Evolutionary conservation across 108 stramenopile genomes (phyloP).

Genomic region (Epithemia pelagica): DNA sequence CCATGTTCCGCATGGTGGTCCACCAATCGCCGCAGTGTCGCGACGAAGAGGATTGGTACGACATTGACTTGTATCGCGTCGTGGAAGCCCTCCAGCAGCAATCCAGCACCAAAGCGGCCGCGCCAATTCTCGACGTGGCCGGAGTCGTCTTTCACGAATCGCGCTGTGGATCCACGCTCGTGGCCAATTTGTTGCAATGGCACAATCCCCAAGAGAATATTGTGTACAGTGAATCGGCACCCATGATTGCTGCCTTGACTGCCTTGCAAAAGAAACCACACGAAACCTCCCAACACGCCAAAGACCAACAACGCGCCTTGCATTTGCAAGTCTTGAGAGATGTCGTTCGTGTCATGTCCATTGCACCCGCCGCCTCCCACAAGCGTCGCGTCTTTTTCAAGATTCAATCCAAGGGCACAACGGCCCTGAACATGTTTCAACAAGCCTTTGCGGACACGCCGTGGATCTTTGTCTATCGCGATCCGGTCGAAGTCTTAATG

Average conservation of each 20-base stretch:
- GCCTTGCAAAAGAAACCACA: slow-evolving; percentile 21
- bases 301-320: not conserved
- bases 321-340: slow-evolving; percentile 39
- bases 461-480: slow-evolving; percentile 90
- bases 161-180: slow-evolving; percentile 86
- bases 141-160: slow-evolving; percentile 91
- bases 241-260: slow-evolving; percentile 48
- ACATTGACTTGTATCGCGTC: not conserved
- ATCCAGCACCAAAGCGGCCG: not conserved
- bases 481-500: slow-evolving; percentile 89
- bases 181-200: slow-evolving; percentile 86
- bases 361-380: slow-evolving; percentile 6
- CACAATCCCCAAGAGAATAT: slow-evolving; percentile 43
- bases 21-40: not conserved
- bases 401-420: slow-evolving; percentile 68
- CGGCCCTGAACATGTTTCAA: slow-evolving; percentile 43
- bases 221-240: slow-evolving; percentile 75
- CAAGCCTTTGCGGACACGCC: slow-evolving; percentile 75
- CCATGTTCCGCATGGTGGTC: slow-evolving; percentile 55
- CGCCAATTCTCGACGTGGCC: not conserved
- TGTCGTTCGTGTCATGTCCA: slow-evolving; percentile 64
- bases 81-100: not conserved
- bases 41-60: not conserved
- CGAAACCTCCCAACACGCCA: too few relatives aligned
- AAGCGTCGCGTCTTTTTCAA: slow-evolving; percentile 81